Conservation (phyloP, 805 yeast species). For the Danielozyma ontarioensis region DNA sequence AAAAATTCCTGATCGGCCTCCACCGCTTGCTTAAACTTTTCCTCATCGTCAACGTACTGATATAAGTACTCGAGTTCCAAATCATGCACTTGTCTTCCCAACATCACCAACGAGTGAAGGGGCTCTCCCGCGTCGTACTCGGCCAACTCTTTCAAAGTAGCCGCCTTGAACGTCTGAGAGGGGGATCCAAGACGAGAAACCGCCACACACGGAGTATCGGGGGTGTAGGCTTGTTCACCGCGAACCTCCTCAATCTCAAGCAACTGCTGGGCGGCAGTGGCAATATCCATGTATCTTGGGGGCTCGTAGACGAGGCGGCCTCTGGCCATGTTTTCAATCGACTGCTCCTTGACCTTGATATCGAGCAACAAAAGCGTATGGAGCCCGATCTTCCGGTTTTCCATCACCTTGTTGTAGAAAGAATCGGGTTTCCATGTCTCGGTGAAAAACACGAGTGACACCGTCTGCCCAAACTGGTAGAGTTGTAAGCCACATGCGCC, state of each 20-base stretch:
- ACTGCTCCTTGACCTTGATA: conserved; percentile 95
- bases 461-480: conserved; percentile 94
- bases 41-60: conserved; percentile 65
- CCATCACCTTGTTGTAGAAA: conserved; percentile 83
- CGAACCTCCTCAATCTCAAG: conserved; percentile 81
- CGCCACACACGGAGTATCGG: conserved; percentile 89
- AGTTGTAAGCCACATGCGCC: conserved; percentile 97
- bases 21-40: conserved; percentile 39
- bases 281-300: conserved; percentile 91
- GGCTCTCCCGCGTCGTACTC: conserved; percentile 93
- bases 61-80: conserved; percentile 81
- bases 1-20: conserved; percentile 58
- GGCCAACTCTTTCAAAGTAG: conserved; percentile 69
- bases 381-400: conserved; percentile 83
- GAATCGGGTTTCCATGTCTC: conserved; percentile 96
- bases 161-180: conserved; percentile 76
- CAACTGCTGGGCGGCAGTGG: conserved; percentile 83
- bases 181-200: conserved; percentile 90
- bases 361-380: conserved; percentile 87
- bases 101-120: conserved; percentile 80
- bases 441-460: conserved; percentile 93
- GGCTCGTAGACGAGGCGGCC: conserved; percentile 93
- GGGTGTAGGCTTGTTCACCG: conserved; percentile 73
- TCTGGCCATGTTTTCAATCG: conserved; percentile 87
- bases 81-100: conserved; percentile 93